phyloP scores from a whole-genome alignment of 2,329 filamentous ascomycete genomes.

The Phialocephala sp. region DNA sequence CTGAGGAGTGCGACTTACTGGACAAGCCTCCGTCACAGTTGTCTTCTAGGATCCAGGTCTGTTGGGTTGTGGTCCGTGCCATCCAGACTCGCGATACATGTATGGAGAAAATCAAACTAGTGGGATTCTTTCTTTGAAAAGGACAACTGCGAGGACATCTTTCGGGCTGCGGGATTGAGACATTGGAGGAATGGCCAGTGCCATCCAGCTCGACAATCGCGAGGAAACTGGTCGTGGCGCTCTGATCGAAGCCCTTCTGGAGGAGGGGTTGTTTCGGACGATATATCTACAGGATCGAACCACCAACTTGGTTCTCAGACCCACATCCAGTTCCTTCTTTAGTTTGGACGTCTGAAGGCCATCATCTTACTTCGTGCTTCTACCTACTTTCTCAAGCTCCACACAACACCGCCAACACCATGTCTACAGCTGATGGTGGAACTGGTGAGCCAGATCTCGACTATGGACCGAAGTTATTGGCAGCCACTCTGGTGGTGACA shows the following conservation, averaged over 20 bases:
- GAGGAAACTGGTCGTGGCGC: not conserved
- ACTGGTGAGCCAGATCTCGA: conserved; percentile 17
- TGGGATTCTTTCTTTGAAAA: conserved; percentile 3
- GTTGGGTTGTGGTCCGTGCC: conserved; percentile 3
- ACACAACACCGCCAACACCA: not conserved
- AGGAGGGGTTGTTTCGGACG: conserved; percentile 2
- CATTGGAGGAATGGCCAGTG: not conserved
- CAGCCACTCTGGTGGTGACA: conserved; percentile 17
- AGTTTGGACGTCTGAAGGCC: not conserved
- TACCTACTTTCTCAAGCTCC: not conserved
- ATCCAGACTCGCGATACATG: conserved; percentile 10
- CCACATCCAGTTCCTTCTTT: conserved; percentile 3
- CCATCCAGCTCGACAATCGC: not conserved
- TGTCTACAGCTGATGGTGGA: conserved; percentile 8
- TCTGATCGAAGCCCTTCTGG: not conserved
- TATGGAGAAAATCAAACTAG: conserved; percentile 1
- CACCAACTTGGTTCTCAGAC: conserved; percentile 2
- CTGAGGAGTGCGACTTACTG: not conserved
- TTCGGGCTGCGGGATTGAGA: not conserved
- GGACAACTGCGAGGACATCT: not conserved
- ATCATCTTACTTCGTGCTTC: not conserved
- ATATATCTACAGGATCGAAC: conserved; percentile 7
- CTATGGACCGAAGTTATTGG: conserved; percentile 18
- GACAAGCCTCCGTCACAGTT: conserved; percentile 1
- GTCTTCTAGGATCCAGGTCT: conserved; percentile 6